Conservation (phyloP, 345 rosid genomes). For the Geranium rotundifolium region DNA sequence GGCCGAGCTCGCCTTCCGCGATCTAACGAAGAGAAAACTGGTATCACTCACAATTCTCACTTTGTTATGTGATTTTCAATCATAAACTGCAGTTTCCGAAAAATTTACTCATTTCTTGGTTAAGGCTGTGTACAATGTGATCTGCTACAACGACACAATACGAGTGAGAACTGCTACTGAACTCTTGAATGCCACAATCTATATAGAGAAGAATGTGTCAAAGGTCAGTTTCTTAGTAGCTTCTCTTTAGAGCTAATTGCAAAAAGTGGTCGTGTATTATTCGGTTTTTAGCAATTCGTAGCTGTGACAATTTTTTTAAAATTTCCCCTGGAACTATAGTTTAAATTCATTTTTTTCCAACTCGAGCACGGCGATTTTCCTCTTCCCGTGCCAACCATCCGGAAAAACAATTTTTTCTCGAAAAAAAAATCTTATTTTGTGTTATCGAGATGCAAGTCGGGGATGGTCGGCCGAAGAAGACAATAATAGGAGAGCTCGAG, state of each 20-base stretch:
- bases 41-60: conserved; percentile 24
- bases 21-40: conserved; percentile 55
- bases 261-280: not conserved
- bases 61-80: not conserved
- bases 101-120: conserved; percentile 9
- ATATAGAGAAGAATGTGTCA: conserved; percentile 55
- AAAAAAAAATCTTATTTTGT: too few species aligned
- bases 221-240: conserved; percentile 28
- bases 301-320: too few species aligned
- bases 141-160: conserved; percentile 42
- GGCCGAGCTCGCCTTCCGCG: conserved; percentile 59
- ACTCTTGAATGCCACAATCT: conserved; percentile 58
- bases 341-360: too few species aligned
- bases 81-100: not conserved
- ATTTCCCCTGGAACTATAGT: too few species aligned
- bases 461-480: too few species aligned
- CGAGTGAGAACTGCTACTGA: conserved; percentile 71
- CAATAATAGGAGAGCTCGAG: too few species aligned
- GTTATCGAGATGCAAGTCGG: too few species aligned
- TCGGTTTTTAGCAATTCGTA: too few species aligned
- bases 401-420: too few species aligned
- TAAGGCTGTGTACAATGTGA: conserved; percentile 73
- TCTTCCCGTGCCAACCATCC: too few species aligned
- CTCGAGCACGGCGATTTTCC: too few species aligned
- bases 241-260: not conserved